Percentiles rank a stretch among this genome's conserved stretches.
Conservation (phyloP, 352 stramenopile genomes). For the Pythium coloratum region DNA sequence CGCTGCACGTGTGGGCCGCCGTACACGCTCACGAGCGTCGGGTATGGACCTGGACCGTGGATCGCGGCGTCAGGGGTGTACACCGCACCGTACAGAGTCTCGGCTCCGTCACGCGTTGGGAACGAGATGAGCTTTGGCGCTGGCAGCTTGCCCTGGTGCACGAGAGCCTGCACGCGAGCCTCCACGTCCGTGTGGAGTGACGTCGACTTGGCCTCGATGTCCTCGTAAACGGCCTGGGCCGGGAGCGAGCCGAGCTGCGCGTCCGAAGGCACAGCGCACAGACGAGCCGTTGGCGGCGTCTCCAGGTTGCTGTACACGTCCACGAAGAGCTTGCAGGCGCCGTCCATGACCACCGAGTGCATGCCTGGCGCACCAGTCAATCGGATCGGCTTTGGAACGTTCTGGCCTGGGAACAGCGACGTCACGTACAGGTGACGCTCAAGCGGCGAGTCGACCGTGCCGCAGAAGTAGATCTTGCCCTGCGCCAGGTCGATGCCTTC, state of each 20-base stretch:
- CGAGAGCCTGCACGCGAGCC: constrained; percentile 49
- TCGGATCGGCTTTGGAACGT: constrained; percentile 52
- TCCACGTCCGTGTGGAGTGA: constrained; percentile 65
- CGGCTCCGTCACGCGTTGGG: constrained; percentile 81
- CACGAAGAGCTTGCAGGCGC: constrained; percentile 72
- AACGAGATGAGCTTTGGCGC: constrained; percentile 71
- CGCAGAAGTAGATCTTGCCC: constrained; percentile 88
- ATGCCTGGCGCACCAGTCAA: constrained; percentile 84
- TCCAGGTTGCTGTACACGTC: constrained; percentile 82
- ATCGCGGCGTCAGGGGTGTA: constrained; percentile 88
- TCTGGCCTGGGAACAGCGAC: constrained; percentile 46
- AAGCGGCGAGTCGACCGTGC: constrained; percentile 84
- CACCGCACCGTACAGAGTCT: constrained; percentile 91
- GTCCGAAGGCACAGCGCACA: constrained; percentile 58
- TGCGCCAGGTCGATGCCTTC: constrained; percentile 78
- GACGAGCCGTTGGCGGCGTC: constrained; percentile 57
- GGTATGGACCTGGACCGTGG: constrained; percentile 92
- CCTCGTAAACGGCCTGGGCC: constrained; percentile 39
- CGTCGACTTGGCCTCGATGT: constrained; percentile 45
- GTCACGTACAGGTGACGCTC: constrained; percentile 92
- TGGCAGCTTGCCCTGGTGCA: constrained; percentile 50
- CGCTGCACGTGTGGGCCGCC: constrained; percentile 96
- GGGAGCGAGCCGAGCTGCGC: constrained; percentile 30
- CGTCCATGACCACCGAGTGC: constrained; percentile 92
- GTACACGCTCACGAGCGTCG: constrained; percentile 95